Conservation (phyloP, 208 protist species). For the Blastocrithidia nonstop region DNA sequence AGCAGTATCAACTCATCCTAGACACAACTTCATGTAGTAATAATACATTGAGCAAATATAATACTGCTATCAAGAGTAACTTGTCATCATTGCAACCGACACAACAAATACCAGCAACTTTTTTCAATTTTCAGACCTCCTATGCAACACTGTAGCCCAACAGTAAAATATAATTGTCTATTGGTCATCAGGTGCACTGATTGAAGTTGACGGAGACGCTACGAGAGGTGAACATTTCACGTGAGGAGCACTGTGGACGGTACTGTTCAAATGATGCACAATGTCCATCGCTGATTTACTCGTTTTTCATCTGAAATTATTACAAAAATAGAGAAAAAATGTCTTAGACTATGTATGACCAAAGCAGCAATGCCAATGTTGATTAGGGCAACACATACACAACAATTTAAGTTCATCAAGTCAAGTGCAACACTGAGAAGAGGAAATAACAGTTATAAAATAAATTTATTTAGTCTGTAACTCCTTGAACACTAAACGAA, state of each 20-base stretch:
- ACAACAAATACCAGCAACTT: background rate
- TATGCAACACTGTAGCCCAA: constrained; percentile 38
- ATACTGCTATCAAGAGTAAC: background rate
- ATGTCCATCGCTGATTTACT: background rate
- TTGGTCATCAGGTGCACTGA: constrained; percentile 73
- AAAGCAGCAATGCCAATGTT: no score
- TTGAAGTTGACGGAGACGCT: constrained; percentile 63
- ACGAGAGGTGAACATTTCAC: constrained; percentile 47
- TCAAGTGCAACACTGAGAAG: background rate
- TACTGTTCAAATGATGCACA: constrained; percentile 45
- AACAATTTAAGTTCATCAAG: no score
- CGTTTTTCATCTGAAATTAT: background rate
- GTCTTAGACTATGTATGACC: background rate
- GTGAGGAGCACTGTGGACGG: constrained; percentile 67
- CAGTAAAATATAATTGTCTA: constrained; percentile 52
- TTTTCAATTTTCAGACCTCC: constrained; percentile 7
- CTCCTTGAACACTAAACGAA: background rate
- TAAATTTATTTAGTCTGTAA: background rate
- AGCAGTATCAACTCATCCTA: constrained; percentile 81
- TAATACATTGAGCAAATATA: background rate
- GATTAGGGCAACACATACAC: no score
- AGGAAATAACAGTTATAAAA: background rate
- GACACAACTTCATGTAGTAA: background rate
- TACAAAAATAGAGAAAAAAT: background rate
- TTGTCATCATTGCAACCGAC: background rate